Evolutionary conservation across 345 rosid genomes (phyloP).

Genomic region (Pugionium cornutum): DNA sequence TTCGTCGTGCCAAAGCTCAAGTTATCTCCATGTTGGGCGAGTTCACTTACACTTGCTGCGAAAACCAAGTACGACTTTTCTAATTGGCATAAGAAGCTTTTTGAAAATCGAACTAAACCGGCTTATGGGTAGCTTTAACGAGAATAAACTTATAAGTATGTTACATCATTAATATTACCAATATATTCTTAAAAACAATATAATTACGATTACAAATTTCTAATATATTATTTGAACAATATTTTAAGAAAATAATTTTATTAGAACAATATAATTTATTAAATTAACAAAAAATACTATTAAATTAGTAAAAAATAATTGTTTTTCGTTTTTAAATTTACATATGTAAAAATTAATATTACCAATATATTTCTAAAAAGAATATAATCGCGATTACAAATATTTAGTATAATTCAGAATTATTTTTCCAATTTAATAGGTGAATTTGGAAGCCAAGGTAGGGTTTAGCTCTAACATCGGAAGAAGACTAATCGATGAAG

Average conservation of each 20-base stretch:
- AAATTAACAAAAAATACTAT: too few relatives aligned
- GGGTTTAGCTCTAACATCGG: constrained; percentile 61
- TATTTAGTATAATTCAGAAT: too few relatives aligned
- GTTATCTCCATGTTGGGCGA: constrained; percentile 89
- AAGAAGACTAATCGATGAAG: constrained; percentile 70
- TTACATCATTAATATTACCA: too few relatives aligned
- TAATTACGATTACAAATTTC: too few relatives aligned
- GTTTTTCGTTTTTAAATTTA: too few relatives aligned
- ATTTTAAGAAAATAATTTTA: too few relatives aligned
- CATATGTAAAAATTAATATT: too few relatives aligned
- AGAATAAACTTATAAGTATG: too few relatives aligned
- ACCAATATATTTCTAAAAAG: neutral
- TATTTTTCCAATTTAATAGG: constrained; percentile 41
- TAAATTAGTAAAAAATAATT: too few relatives aligned
- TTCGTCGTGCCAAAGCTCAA: constrained; percentile 75
- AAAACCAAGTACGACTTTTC: constrained; percentile 50
- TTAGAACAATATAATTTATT: too few relatives aligned
- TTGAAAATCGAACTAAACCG: neutral
- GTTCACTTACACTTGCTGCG: constrained; percentile 58
- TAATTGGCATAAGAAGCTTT: neutral
- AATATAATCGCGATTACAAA: neutral
- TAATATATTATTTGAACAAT: too few relatives aligned
- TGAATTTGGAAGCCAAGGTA: constrained; percentile 85
- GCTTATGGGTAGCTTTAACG: neutral
- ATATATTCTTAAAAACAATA: too few relatives aligned